Percentiles rank a stretch among this genome's conserved stretches.
Evolutionary conservation across 1,139 yeast species (phyloP).

Genomic region (Nakaseomyces nivariensis): DNA sequence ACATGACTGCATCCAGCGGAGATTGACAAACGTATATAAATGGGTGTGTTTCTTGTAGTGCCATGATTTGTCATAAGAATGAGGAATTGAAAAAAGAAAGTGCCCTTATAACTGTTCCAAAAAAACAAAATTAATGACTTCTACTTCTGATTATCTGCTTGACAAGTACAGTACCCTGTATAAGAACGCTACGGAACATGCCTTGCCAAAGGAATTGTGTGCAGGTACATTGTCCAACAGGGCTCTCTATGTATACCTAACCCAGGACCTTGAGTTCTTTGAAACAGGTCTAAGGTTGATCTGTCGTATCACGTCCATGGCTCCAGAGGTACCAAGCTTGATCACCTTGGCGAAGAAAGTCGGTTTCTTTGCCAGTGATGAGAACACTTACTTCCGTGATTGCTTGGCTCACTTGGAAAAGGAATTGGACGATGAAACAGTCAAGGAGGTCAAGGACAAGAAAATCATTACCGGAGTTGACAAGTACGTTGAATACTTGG

Average conservation of each 20-base stretch:
- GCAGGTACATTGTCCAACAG: constrained; percentile 37
- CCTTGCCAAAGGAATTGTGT: constrained; percentile 39
- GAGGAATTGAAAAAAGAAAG: too few relatives aligned
- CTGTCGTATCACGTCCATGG: constrained; percentile 38
- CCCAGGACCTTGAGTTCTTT: constrained; percentile 43
- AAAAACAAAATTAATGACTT: background rate
- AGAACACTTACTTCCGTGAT: constrained; percentile 39
- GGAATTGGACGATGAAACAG: constrained; percentile 23
- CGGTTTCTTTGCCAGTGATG: constrained; percentile 41
- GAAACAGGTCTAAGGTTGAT: constrained; percentile 36
- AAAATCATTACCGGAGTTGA: constrained; percentile 32
- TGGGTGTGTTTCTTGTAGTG: too few relatives aligned
- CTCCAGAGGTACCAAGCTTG: constrained; percentile 34
- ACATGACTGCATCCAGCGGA: too few relatives aligned
- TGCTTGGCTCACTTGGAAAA: constrained; percentile 20
- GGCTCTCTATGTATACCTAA: constrained; percentile 36
- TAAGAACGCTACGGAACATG: constrained; percentile 33
- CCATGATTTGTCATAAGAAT: too few relatives aligned
- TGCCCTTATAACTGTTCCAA: too few relatives aligned
- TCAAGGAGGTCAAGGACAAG: constrained; percentile 14
- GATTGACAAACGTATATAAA: too few relatives aligned
- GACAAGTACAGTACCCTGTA: constrained; percentile 25
- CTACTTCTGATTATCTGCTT: constrained; percentile 17
- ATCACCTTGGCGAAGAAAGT: constrained; percentile 40
- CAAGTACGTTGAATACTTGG: constrained; percentile 33